Conservation (phyloP, 2,329 filamentous ascomycete genomes). For the Ophiostoma himal-ulmi region DNA sequence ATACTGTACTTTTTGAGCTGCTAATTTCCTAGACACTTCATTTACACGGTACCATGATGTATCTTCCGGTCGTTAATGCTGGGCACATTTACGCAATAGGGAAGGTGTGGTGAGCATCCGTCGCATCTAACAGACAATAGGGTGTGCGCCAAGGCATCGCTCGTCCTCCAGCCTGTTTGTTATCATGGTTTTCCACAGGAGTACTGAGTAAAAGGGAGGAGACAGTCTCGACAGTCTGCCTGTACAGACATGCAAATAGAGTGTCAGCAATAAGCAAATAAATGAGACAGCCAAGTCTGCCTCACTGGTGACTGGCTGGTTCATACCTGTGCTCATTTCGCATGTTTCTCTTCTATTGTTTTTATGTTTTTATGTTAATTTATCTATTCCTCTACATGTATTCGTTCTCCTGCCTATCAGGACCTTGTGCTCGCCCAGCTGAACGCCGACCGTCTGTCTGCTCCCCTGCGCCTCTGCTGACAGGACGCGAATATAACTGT, state of each 20-base stretch:
- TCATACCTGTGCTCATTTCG: background rate
- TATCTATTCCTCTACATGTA: background rate
- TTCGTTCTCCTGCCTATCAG: background rate
- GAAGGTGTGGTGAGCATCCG: constrained; percentile 4
- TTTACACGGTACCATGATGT: background rate
- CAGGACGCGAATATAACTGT: constrained; percentile 6
- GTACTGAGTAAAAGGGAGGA: background rate
- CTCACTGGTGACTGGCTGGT: constrained; percentile 3
- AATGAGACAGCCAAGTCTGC: constrained; percentile 8
- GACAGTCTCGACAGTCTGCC: background rate
- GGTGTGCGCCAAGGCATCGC: constrained; percentile 10
- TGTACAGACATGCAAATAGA: background rate
- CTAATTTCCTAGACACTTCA: background rate
- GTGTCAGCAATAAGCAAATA: background rate
- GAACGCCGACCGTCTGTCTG: background rate
- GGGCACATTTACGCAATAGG: constrained; percentile 13
- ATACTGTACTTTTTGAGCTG: background rate
- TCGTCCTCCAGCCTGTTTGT: background rate
- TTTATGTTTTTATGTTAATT: background rate
- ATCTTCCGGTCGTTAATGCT: background rate
- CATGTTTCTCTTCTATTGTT: constrained; percentile 10
- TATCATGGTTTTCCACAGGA: background rate
- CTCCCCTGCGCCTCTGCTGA: background rate
- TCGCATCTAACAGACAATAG: constrained; percentile 10
- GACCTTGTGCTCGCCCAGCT: background rate